Percentiles rank a stretch among this genome's conserved stretches.
Conservation (phyloP, 176 grass and related monocot genomes). For the Secale cereale region DNA sequence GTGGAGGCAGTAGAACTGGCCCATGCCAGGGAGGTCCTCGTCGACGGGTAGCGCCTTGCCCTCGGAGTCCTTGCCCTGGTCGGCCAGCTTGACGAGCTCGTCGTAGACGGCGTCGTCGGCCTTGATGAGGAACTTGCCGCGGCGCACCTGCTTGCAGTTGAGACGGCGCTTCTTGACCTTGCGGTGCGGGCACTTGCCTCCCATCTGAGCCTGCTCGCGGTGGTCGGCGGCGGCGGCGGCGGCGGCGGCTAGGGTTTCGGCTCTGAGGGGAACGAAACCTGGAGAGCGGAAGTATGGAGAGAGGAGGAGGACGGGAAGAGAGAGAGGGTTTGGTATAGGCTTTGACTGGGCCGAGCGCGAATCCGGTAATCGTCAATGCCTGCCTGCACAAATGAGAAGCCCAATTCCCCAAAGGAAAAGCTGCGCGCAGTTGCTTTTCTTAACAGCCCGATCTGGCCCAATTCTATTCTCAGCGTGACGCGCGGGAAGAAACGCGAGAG, state of each 20-base stretch:
- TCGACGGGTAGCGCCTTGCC: constrained; percentile 56
- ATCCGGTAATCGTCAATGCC: neutral
- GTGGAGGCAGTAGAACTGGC: constrained; percentile 94
- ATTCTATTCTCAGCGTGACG: no score
- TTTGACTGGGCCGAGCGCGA: neutral
- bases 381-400: neutral
- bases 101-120: constrained; percentile 83
- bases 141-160: constrained; percentile 72
- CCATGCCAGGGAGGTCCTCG: constrained; percentile 88
- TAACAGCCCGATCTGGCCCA: no score
- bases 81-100: constrained; percentile 82
- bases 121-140: constrained; percentile 84
- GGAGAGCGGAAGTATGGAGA: neutral
- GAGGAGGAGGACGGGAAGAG: neutral
- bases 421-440: no score
- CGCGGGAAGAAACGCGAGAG: no score
- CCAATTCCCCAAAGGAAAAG: neutral
- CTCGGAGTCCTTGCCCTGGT: constrained; percentile 38
- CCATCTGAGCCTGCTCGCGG: constrained; percentile 41
- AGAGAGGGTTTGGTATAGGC: neutral
- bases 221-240: neutral
- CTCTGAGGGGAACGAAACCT: neutral
- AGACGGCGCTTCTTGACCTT: constrained; percentile 97
- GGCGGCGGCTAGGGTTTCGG: constrained; percentile 37
- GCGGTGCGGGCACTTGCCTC: constrained; percentile 94